Percentiles rank a stretch among this genome's conserved stretches.
Evolutionary conservation across 1,284 basidiomycete genomes (phyloP).

Genomic region (Earliella scabrosa): DNA sequence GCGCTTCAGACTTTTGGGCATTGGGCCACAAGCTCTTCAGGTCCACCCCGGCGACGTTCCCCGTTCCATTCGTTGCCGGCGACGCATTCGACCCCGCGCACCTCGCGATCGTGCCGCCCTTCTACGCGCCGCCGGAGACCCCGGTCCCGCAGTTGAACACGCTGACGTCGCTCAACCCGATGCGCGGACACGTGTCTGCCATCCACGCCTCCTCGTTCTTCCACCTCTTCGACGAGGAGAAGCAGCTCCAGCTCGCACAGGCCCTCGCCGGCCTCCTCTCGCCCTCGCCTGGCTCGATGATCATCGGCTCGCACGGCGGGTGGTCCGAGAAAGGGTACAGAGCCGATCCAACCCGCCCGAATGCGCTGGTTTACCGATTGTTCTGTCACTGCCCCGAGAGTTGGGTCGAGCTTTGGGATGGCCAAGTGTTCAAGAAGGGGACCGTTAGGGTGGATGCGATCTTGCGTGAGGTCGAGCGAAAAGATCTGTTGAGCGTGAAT

Average conservation of each 20-base stretch:
- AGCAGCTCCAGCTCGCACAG: constrained; percentile 44
- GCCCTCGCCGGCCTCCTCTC: constrained; percentile 45
- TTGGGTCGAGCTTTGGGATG: constrained; percentile 49
- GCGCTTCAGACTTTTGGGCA: constrained; percentile 35
- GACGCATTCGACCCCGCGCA: constrained; percentile 46
- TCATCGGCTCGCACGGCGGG: constrained; percentile 40
- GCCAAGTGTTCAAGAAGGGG: constrained; percentile 42
- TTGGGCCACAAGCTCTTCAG: constrained; percentile 40
- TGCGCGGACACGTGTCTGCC: constrained; percentile 48
- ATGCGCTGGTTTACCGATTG: constrained; percentile 7
- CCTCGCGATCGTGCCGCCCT: constrained; percentile 37
- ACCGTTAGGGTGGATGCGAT: constrained; percentile 40
- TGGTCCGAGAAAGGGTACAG: constrained; percentile 29
- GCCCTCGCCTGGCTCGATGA: constrained; percentile 39
- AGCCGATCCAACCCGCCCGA: constrained; percentile 3
- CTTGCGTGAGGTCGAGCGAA: not conserved
- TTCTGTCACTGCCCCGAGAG: constrained; percentile 42
- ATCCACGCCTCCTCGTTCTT: constrained; percentile 55
- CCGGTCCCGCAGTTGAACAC: constrained; percentile 33
- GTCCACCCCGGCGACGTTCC: constrained; percentile 42
- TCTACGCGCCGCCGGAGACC: constrained; percentile 27
- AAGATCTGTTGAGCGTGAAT: not conserved
- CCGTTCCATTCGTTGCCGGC: constrained; percentile 49
- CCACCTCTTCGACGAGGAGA: constrained; percentile 52
- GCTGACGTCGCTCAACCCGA: constrained; percentile 45